Evolutionary conservation across 2,329 filamentous ascomycete genomes (phyloP), one percentile per base, ranked within the genome.

Genomic region (Cytospora piceicola): DNA sequence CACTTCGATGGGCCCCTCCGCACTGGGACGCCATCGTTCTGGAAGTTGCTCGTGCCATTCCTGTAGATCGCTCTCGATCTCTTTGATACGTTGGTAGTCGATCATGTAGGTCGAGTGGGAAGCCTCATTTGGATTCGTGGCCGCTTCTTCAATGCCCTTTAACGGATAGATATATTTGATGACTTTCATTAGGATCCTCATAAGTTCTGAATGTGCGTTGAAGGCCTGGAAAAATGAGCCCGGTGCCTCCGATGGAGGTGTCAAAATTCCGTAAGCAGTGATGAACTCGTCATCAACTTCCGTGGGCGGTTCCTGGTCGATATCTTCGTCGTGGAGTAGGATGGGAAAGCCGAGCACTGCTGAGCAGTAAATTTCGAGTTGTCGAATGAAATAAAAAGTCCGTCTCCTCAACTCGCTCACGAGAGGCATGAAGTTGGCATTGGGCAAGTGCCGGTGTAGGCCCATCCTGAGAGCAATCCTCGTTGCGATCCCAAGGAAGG

Each of bases 401-500:
- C 88, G 82, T 61, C 87, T 82, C 68, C 88, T 82, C 24, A 84
- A 82, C 76, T 91, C 87, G 61, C 85, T 81, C 71, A 90, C 88
- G 64, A 91, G 84, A 2, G 85, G 81, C 58, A 85, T 83, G 62
- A 90, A 83, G 64, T 83, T 83, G 63, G 86, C 83, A 57, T 90
- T 86, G 15, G 88, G 81, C 7, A 94, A 78, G 67, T 90, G 86
- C 61, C 92, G 88, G 75, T 95, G 92, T 30, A 94, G 80, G 9
- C 92, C 92, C 78, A 94, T 88, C 32, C 91, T 86, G 39, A 94
- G 77, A n/a, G 90, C 88, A 8, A 90, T 90, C 59, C 91, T 86
- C 58, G 94, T 80, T 2, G 90, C 91, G 71, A 94, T 90, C 8
- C 91, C 91, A 57, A 94, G 84, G 71, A 92, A 93, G 0, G 90